Evolutionary conservation across 169 alveolate genomes (phyloP).

Genomic region (Pseudocohnilembus persalinus): DNA sequence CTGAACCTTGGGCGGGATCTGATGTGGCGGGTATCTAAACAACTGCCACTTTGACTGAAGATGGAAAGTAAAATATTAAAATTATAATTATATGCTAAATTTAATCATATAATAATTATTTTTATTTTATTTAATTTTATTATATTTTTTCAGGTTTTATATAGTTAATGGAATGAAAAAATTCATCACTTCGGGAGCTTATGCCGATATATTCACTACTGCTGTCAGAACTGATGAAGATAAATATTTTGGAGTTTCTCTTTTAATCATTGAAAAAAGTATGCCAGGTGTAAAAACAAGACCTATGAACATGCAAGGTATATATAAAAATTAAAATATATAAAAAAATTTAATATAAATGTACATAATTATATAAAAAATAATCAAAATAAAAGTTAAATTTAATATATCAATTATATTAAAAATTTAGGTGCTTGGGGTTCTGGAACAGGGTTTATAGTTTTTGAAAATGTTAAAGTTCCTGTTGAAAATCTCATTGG

Average conservation of each 20-base stretch:
- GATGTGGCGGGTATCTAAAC: conserved; percentile 45
- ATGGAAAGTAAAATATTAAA: conserved; percentile 4
- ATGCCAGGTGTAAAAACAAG: conserved; percentile 50
- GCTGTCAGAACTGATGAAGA: conserved; percentile 55
- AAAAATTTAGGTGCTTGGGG: conserved; percentile 48
- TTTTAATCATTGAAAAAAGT: conserved; percentile 35
- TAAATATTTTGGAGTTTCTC: conserved; percentile 41
- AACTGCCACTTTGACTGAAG: conserved; percentile 38
- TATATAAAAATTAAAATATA: too few relatives aligned
- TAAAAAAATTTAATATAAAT: too few relatives aligned
- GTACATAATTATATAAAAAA: too few relatives aligned
- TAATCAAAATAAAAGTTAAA: neutral
- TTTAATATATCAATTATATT: neutral
- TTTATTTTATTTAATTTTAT: too few relatives aligned
- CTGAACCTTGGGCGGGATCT: conserved; percentile 45
- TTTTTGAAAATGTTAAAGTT: conserved; percentile 52
- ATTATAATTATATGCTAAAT: too few relatives aligned
- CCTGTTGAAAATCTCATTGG: conserved; percentile 38
- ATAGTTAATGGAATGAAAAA: conserved; percentile 54
- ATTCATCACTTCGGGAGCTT: conserved; percentile 56
- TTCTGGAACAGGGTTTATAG: conserved; percentile 51
- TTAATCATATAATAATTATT: too few relatives aligned
- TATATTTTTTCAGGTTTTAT: conserved; percentile 1
- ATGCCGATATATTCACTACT: conserved; percentile 52
- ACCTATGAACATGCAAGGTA: conserved; percentile 35